These are phyloP conservation scores for Brassica hybrid DNA, from an alignment of 441 rosid genomes.

Conservation along the genomic window DNA sequence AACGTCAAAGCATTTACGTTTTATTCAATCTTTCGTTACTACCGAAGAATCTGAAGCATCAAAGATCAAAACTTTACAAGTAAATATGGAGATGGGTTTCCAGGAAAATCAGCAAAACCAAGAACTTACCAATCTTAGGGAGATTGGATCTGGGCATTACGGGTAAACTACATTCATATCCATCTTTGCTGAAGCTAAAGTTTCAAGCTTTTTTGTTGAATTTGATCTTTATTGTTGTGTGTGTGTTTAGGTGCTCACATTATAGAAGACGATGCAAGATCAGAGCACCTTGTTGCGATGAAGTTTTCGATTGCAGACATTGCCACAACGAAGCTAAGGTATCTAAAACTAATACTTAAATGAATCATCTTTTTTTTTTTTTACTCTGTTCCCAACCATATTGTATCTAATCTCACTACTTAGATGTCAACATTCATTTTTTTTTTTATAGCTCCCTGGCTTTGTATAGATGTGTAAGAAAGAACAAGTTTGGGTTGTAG, in stretches of 20 bases:
- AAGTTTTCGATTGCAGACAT: slow-evolving; percentile 77
- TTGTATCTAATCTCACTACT: too few relatives aligned
- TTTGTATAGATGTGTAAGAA: background rate
- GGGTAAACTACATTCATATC: slow-evolving; percentile 51
- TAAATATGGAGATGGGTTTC: slow-evolving; percentile 51
- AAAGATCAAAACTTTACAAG: slow-evolving; percentile 22
- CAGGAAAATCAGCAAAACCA: slow-evolving; percentile 36
- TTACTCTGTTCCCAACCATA: background rate
- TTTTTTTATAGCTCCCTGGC: too few relatives aligned
- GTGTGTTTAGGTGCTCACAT: slow-evolving; percentile 63
- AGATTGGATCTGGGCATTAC: slow-evolving; percentile 60
- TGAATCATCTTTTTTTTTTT: background rate
- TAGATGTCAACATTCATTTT: slow-evolving; percentile 7
- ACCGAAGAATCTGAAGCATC: background rate
- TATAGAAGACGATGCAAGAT: slow-evolving; percentile 80
- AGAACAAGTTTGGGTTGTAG: slow-evolving; percentile 6
- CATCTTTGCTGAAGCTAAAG: background rate
- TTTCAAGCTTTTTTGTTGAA: background rate
- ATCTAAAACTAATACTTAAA: slow-evolving; percentile 17
- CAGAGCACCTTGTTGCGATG: slow-evolving; percentile 82
- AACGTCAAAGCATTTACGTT: background rate
- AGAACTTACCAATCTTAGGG: slow-evolving; percentile 36
- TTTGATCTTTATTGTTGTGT: background rate
- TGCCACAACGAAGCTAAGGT: slow-evolving; percentile 86
- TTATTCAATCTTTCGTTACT: slow-evolving; percentile 8